Base-by-base conservation (phyloP, 2,329 filamentous ascomycete species). In the Cytospora mali region DNA sequence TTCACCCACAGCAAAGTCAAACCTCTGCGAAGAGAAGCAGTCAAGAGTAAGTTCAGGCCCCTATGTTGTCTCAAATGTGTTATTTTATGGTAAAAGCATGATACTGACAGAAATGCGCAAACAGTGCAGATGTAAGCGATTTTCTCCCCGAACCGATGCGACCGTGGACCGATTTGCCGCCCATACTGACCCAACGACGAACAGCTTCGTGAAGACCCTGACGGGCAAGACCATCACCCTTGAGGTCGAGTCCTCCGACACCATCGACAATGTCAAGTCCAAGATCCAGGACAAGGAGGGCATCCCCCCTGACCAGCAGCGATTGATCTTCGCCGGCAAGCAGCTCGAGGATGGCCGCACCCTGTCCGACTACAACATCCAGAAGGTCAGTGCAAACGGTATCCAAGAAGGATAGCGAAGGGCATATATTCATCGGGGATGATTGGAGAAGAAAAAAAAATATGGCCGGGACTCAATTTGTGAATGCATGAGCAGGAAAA, bases 211-310 rank as follows among this genome's bases (percentile, higher is more conserved):
- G 85, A 98, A 97, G 90, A 97, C 94, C 88, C 92, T 97, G 78
- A 97, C 94, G 87, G 94, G 95, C 84, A 98, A 98, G 92, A 98
- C 94, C 82, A 97, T 98, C 87, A 98, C 95, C 83, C 90, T 97
- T 76, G 94, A 98, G 90, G 93, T 97, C 80, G 94, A 97, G 89
- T 97, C 93, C 77, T 92, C 88, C 78, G 94, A 98, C 84, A 97
- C 94, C 76, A 98, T 98, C 85, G 94, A 98, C 89, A 98, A 97
- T 88, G 94, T 98, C 83, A 98, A 98, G 90, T 90, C 89, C 85
- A 97, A 97, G 91, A 97, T 98, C 81, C 94, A 97, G 86, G 93
- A 97, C 84, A 97, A 97, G 91, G 94, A 97, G 85, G 94, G 94
- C 75, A 97, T 97, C 73, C 94, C 94, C 75, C 93, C 93, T 71